Base-by-base conservation (phyloP, 2,329 filamentous ascomycete species). In the Sclerotinia trifoliorum region DNA sequence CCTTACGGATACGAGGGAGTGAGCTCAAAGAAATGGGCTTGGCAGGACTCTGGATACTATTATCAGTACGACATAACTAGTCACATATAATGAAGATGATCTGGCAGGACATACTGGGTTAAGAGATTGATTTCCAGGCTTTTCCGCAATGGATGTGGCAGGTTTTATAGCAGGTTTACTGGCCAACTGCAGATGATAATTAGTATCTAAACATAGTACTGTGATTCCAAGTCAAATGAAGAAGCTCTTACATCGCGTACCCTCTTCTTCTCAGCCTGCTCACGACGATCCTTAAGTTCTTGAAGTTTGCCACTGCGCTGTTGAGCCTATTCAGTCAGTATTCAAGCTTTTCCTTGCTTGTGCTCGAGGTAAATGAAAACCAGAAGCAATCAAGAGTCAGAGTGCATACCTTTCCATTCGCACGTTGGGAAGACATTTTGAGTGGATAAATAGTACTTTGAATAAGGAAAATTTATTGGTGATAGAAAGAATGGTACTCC, bases 301-400 rank as follows among this genome's bases (percentile, higher is more conserved):
- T 63, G n/a, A 26, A 51, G 32, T n/a, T n/a, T 32, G 7, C n/a
- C n/a, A 3, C 7, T 26, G 17, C 29, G 46, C 19, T 63, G 15
- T 39, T 39, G 48, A 8, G 46, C 35, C 58, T 62, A 62, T 24
- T 10, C 44, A 49, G 58, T 62, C 49, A 62, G 58, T 17, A 61
- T 8, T 61, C 29, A 5, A 5, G 15, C 13, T 19, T 24, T 49
- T 11, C 39, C 29, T 62, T 35, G 21, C 15, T 62, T 17, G 2
- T 7, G 10, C 11, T 49, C 4, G 7, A 35, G 19, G 7, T 2
- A 10, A n/a, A 5, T 17, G 19, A 17, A 15, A 35, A 8, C 6
- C 11, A 35, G 11, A 39, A 5, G 3, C 15, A 11, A 17, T n/a
- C 4, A 11, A 48, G 5, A 32, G 46, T 49, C 58, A 62, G 21